Conservation (phyloP, 805 yeast species). For the Pichia paraexigua region DNA sequence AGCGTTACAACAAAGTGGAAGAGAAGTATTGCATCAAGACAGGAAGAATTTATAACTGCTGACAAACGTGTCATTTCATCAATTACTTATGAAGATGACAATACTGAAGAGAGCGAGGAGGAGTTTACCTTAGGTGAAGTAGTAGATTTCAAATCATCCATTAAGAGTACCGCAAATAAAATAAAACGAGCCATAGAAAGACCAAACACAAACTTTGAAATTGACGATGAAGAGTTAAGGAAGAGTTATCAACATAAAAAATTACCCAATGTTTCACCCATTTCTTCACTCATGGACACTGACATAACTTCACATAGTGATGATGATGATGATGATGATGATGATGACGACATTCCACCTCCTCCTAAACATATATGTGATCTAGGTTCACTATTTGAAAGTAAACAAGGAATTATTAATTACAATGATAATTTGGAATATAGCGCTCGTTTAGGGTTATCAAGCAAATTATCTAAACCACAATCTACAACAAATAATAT, state of each 20-base stretch:
- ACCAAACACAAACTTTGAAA: not conserved
- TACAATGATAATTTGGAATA: not conserved
- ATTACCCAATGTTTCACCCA: slow-evolving; percentile 4
- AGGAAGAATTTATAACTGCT: slow-evolving; percentile 6
- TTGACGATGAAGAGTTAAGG: slow-evolving; percentile 6
- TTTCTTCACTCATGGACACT: not conserved
- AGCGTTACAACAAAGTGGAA: slow-evolving; percentile 1
- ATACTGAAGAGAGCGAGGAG: slow-evolving; percentile 10
- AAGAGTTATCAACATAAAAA: slow-evolving; percentile 9
- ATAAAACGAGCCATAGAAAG: not conserved
- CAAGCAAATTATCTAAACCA: not conserved
- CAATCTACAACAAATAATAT: not conserved
- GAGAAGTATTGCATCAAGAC: slow-evolving; percentile 11
- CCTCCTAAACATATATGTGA: slow-evolving; percentile 24
- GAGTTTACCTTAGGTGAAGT: slow-evolving; percentile 19
- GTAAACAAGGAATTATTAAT: not conserved
- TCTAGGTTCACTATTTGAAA: slow-evolving; percentile 14
- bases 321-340: slow-evolving; percentile 3
- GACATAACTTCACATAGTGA: not conserved
- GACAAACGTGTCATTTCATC: not conserved
- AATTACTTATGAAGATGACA: not conserved
- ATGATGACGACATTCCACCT: slow-evolving; percentile 15
- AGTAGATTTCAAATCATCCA: slow-evolving; percentile 18
- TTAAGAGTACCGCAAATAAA: slow-evolving; percentile 1
- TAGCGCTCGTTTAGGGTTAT: not conserved